Evolutionary conservation across 2,329 filamentous ascomycete genomes (phyloP), one percentile per base, ranked within the genome.

Genomic region (Aspergillus viridinutans): DNA sequence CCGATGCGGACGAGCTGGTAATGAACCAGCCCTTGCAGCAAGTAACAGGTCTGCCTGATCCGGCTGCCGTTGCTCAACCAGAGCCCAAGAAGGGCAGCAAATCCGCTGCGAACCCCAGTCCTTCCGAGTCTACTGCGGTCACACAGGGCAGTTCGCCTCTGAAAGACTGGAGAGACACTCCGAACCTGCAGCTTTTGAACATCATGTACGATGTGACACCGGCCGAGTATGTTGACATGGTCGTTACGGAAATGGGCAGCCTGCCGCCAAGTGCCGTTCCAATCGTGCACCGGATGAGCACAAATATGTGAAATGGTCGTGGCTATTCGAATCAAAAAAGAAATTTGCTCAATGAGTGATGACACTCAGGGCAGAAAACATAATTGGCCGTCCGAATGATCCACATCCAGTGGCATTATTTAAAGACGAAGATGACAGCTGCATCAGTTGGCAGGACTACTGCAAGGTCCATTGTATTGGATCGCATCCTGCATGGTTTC

Each of bases 141-240:
- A 59, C 67, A 66, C 61, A 69, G 17, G 62, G 63, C 1, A 53
- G 61, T 1, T 74, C 71, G 1, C 73, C 76, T 2, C 68, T 86
- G 38, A 70, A 77, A 38, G 77, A 80, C 52, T 87, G 84, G 83
- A 77, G 75, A 53, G 81, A 86, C n/a, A 79, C 82, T 47, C 78
- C 79, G 28, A 82, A 82, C 56, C 71, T 89, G 57, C 84, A 87
- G 68, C 77, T 88, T 42, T 75, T 87, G 60, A 89, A 89, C 69
- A 82, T 97, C 58, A 85, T 97, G 75, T 97, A 96, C 70, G 94
- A 99, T 72, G 90, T 93, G 50, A 99, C 94, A 1, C 89, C 88
- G 14, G 90, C 90, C 3, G 88, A 90, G 66, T 92, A 91, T 68
- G 87, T 97, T 62, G 88, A 90, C 42, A 89, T 92, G 74, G 88